Evolutionary conservation across 1,284 basidiomycete species (phyloP), one percentile per base, ranked within the genome.

Genomic region (Melanopsichium pennsylvanicum): DNA sequence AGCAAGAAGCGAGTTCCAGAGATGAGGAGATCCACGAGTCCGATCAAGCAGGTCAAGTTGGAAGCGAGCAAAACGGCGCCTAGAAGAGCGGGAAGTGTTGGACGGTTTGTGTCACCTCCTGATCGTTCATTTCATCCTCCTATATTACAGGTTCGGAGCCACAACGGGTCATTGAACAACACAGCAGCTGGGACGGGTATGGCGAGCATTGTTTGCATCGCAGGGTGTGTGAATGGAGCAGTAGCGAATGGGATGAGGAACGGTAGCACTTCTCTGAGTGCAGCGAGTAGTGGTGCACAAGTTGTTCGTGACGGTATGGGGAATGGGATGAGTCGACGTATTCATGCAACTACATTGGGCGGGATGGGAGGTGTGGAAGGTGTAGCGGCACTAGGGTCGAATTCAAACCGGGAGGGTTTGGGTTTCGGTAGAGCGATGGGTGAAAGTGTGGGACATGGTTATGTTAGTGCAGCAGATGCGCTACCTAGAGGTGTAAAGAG

Each of bases 91-190:
- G 61, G 67, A 5, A 70, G 67, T 27, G 67, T 70, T 2, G 67
- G 67, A 1, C 41, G 67, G 4, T 70, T 70, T 40, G 34, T 70
- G 16, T 66, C 61, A 16, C 67, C 67, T 7, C 67, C 67, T n/a
- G n/a, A n/a, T n/a, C n/a, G n/a, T n/a, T n/a, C n/a, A n/a, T n/a
- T n/a, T n/a, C n/a, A n/a, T 0, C 55, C 59, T 23, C 26, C 25
- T 15, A 7, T n/a, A n/a, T n/a, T n/a, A n/a, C n/a, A n/a, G n/a
- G n/a, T n/a, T n/a, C n/a, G n/a, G n/a, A n/a, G n/a, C n/a, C n/a
- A n/a, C n/a, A n/a, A n/a, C n/a, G n/a, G n/a, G n/a, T n/a, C n/a
- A n/a, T n/a, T n/a, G n/a, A n/a, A n/a, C n/a, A n/a, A n/a, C n/a
- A n/a, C n/a, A n/a, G n/a, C n/a, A n/a, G n/a, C n/a, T 38, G 18